Conservation (phyloP, 2,329 filamentous ascomycete species). For the Aspergillus thermomutatus region DNA sequence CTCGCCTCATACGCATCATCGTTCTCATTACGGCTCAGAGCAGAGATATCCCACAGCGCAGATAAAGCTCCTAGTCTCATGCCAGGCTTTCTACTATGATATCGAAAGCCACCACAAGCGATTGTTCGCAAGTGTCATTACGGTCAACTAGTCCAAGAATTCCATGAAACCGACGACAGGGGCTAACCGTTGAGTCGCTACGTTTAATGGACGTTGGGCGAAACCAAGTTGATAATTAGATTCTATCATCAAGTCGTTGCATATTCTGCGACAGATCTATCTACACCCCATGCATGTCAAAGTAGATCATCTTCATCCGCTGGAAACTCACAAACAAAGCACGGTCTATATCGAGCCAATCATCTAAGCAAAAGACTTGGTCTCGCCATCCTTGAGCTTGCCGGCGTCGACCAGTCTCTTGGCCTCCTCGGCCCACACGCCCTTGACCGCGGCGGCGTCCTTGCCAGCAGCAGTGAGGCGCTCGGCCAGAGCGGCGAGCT, state of each 20-base stretch:
- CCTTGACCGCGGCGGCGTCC: constrained; percentile 80
- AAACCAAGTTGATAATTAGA: background rate
- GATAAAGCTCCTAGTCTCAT: background rate
- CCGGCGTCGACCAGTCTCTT: constrained; percentile 74
- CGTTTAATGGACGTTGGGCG: background rate
- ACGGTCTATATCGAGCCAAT: background rate
- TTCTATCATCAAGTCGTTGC: background rate
- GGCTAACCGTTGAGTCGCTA: background rate
- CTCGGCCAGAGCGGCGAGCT: constrained; percentile 76
- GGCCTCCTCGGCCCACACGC: constrained; percentile 73
- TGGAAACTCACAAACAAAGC: background rate
- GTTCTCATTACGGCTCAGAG: background rate
- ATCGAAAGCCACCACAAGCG: no score
- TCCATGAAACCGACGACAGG: no score
- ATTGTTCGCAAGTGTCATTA: background rate
- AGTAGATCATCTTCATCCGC: background rate
- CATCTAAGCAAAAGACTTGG: constrained; percentile 53
- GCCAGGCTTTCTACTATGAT: no score
- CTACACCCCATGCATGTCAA: background rate
- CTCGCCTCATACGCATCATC: background rate
- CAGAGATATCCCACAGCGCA: background rate
- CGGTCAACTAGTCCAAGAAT: background rate
- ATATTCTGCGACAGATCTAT: background rate
- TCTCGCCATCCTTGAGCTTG: constrained; percentile 80
- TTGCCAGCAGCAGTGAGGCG: constrained; percentile 76